Evolutionary conservation across 148 eudicot genomes (phyloP).

Genomic region (Selenicereus undatus): DNA sequence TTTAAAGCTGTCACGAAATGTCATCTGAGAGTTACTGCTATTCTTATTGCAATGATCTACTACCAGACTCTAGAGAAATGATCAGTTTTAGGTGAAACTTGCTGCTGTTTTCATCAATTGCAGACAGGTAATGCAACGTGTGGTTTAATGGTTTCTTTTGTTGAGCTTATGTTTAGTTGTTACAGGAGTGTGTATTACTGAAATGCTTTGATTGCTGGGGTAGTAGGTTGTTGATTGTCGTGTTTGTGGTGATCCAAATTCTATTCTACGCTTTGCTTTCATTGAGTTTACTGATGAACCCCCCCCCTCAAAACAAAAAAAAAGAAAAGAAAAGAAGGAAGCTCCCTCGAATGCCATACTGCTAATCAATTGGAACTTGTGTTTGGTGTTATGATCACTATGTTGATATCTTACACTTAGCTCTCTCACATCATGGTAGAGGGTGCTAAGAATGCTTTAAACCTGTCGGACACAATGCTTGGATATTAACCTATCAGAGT

Average conservation of each 20-base stretch:
- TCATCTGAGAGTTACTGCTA: too few relatives aligned
- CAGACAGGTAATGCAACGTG: too few relatives aligned
- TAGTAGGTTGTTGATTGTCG: slow-evolving; percentile 80
- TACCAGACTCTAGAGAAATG: too few relatives aligned
- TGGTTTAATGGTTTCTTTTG: neutral
- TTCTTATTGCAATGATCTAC: too few relatives aligned
- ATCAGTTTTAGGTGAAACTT: too few relatives aligned
- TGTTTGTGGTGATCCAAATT: too few relatives aligned
- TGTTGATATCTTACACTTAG: too few relatives aligned
- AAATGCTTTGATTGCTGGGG: neutral
- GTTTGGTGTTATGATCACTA: too few relatives aligned
- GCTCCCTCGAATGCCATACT: neutral
- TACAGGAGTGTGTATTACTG: neutral
- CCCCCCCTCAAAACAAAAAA: too few relatives aligned
- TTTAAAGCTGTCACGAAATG: too few relatives aligned
- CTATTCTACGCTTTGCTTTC: slow-evolving; percentile 96
- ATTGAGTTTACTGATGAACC: slow-evolving; percentile 75
- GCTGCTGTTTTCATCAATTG: slow-evolving; percentile 71
- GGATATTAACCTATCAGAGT: slow-evolving; percentile 86
- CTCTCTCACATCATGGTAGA: too few relatives aligned
- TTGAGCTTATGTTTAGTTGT: neutral
- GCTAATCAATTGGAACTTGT: neutral
- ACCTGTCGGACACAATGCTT: slow-evolving; percentile 81
- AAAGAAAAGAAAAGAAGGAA: neutral
- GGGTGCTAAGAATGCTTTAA: too few relatives aligned